Conservation (phyloP, 140 eudicot species). For the Stevia rebaudiana region DNA sequence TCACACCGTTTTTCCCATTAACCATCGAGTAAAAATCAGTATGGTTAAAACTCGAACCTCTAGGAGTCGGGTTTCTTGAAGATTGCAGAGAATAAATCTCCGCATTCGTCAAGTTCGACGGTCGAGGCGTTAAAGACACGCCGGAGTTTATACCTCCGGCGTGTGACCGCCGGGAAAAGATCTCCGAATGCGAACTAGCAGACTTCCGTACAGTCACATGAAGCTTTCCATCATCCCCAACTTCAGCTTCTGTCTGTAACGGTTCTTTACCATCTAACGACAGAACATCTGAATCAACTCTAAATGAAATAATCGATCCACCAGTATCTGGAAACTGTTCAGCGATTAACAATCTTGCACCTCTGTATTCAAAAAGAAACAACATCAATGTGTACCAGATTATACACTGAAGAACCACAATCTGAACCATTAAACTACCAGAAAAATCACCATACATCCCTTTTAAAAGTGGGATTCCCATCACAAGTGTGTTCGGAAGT, state of each 20-base stretch:
- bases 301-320: slow-evolving; percentile 68
- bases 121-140: slow-evolving; percentile 56
- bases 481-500: slow-evolving; percentile 83
- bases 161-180: slow-evolving; percentile 59
- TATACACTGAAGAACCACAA: slow-evolving; percentile 85
- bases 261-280: slow-evolving; percentile 95
- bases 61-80: slow-evolving; percentile 81
- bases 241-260: slow-evolving; percentile 73
- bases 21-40: slow-evolving; percentile 73
- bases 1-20: slow-evolving; percentile 56
- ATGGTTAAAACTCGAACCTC: slow-evolving; percentile 85
- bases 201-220: slow-evolving; percentile 90
- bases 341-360: slow-evolving; percentile 69
- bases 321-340: slow-evolving; percentile 97
- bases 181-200: slow-evolving; percentile 73
- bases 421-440: slow-evolving; percentile 85
- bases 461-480: slow-evolving; percentile 86
- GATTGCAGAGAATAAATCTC: slow-evolving; percentile 86
- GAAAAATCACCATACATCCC: slow-evolving; percentile 93
- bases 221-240: slow-evolving; percentile 84
- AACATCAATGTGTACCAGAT: slow-evolving; percentile 93
- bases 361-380: slow-evolving; percentile 83
- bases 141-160: slow-evolving; percentile 61
- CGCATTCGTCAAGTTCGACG: slow-evolving; percentile 80
- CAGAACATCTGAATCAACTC: slow-evolving; percentile 69